A percentile compares a stretch with the other conserved stretches of the same genome.
Evolutionary conservation across 2,329 filamentous ascomycete genomes (phyloP).

Genomic region (Colletotrichum sublineola): DNA sequence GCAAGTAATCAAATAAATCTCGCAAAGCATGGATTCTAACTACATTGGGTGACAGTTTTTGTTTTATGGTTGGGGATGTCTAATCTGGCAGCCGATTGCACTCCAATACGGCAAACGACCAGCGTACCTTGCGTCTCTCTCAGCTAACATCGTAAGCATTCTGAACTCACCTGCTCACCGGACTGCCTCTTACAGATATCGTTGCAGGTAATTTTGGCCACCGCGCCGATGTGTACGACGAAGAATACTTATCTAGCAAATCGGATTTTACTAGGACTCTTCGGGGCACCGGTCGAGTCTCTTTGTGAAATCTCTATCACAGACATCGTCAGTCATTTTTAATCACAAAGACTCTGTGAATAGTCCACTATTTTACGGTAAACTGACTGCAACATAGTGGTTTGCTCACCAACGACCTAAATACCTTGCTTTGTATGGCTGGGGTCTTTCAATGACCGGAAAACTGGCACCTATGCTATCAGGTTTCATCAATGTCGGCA

Average conservation of each 20-base stretch:
- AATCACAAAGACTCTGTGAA: not conserved
- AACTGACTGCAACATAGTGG: conserved; percentile 42
- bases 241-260: conserved; percentile 54
- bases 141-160: conserved; percentile 48
- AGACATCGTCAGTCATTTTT: conserved; percentile 50
- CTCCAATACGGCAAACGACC: conserved; percentile 60
- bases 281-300: conserved; percentile 60
- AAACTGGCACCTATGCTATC: conserved; percentile 60
- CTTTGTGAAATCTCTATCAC: conserved; percentile 60
- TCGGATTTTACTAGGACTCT: conserved; percentile 59
- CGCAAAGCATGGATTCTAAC: not conserved
- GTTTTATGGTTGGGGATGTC: conserved; percentile 59
- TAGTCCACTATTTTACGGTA: accelerated
- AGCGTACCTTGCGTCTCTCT: conserved; percentile 55
- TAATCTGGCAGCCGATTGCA: conserved; percentile 64
- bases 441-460: conserved; percentile 55
- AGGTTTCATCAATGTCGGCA: conserved; percentile 59
- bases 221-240: conserved; percentile 47
- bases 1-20: not conserved
- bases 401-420: conserved; percentile 59
- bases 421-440: conserved; percentile 59
- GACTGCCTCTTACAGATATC: not conserved
- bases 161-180: too few relatives aligned
- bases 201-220: conserved; percentile 45
- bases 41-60: conserved; percentile 48